Base-by-base conservation (phyloP, 2,329 filamentous ascomycete species). In the Cladophialophora immunda region DNA sequence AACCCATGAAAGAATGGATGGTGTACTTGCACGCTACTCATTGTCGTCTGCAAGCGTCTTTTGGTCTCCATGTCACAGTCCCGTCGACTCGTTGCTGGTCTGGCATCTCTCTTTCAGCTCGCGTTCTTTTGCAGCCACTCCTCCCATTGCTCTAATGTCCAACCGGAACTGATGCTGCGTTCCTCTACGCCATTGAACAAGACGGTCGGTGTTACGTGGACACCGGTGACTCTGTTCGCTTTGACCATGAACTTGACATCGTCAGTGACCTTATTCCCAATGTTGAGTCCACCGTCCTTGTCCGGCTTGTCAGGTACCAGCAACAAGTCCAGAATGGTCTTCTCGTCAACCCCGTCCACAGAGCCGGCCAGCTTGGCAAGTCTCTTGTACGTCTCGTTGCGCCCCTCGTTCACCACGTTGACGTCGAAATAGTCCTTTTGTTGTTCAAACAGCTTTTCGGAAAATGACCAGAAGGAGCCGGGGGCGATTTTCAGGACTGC, bases 131-230 rank as follows among this genome's bases (percentile, higher is more conserved):
- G 83, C 76, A 97, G 78, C 90, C 91, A 97, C 79, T 93, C 89
- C 75, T 90, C 85, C 94, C 94, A 98, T 80, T 97, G 90, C 66
- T 91, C 88, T 72, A 84, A 84, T 0, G 86, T 90, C 87, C 93
- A 97, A 27, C 89, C 86, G 65, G 91, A 94, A 70, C 89, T 90
- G 71, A 97, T 91, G 58, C 90, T 88, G 70, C 87, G 88, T 75
- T 92, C 91, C 58, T 96, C 89, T 27, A 96, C 87, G 0, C 94
- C 81, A 79, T 98, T 89, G 78, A 96, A 94, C 58, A 97, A 84
- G 22, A 94, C 93, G 0, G 94, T 97, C 1, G 94, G 94, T 50
- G 92, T 94, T 47, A 97, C 92, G 81, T 98, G 94, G 52, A 97
- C 88, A 13, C 94, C 91, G 8, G 92, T 86, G 72, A 95, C 80